Evolutionary conservation across 176 grass and related monocot species (phyloP), one percentile per base, ranked within the genome.

Genomic region (Carex parvula): DNA sequence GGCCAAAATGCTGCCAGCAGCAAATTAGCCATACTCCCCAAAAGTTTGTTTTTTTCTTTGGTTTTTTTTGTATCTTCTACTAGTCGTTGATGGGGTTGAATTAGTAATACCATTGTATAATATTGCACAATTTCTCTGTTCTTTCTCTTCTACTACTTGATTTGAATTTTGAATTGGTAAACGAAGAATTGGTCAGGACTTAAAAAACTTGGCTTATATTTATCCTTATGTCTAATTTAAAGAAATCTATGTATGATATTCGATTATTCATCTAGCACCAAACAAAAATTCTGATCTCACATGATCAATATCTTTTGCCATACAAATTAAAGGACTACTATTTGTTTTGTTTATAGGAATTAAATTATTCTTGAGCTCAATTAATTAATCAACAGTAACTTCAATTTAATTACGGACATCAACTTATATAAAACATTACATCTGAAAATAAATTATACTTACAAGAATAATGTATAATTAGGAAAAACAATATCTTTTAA

Each of bases 381-480:
- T 67, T 9, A 17, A 42, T 39, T 18, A 70, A 70, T 39, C 6
- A 18, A 2, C 66, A 70, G 16, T 3, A 32, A 76, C 11, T 76
- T 29, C n/a, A 76, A 55, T 8, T 76, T 76, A 55, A 76, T 54
- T 2, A 69, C 65, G 5, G 13, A 70, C 11, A 70, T n/a, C 33
- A n/a, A 70, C 8, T 70, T 42, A n/a, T 41, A 41, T 70, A 41
- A 70, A 70, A n/a, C 3, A 70, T 42, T 44, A 21, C 68, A 70
- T 8, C 15, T 70, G 33, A 33, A 70, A 20, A 70, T 20, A 20
- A 57, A 56, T 56, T 32, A 78, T 78, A 78, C 21, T 57, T 56
- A 33, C 73, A 55, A 76, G 20, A 55, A 78, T 52, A 55, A 78
- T 78, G 21, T 78, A 78, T 30, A 78, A 57, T 55, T 57, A 6